Base-by-base conservation (phyloP, 106 monocot genomes). In the Dendrobium officinale region DNA sequence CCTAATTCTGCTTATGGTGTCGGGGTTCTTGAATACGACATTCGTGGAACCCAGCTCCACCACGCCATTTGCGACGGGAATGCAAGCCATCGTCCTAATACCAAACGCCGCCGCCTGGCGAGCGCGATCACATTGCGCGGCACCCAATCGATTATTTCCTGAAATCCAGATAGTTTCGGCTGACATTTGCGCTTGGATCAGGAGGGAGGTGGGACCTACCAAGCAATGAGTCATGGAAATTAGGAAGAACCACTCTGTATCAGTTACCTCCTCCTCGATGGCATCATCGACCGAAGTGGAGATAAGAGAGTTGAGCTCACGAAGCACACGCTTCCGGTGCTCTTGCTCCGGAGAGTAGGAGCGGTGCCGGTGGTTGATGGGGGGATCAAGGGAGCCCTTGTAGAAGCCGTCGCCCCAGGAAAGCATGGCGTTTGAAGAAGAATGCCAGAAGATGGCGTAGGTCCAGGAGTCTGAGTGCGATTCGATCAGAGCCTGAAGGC, bases 381-480 rank as follows among this genome's bases (percentile, higher is more conserved):
- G 66, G 58, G 4, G 22, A 19, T 20, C 55, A 18, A 31, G 85
- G 80, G 75, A 74, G 55, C 89, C 92, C 45, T 83, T 87, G 75
- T 89, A 88, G 84, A 86, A 92, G 29, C 92, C 92, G 75, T 92
- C 92, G 51, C 89, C 92, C 92, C 92, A 92, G 22, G 82, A 81
- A 45, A 92, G 86, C 29, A 88, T 26, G 9, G 29, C 22, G 67
- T 86, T 86, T 42, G 84, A 45, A 75, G 84, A 84, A 56, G 89
- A 92, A 78, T 84, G 87, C 92, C 92, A 92, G 89, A 87, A 87
- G 78, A 92, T 92, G 72, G 87, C 92, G 81, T 83, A 90, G 19
- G 87, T 93, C 96, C 96, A 96, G 76, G 51, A 78, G 75, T 89
- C 84, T 20, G 80, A 22, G 5, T 88, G 58, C 3, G 86, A 85